Conservation (phyloP, 257 asterid genomes). For the Galeopsis tetrahit region DNA sequence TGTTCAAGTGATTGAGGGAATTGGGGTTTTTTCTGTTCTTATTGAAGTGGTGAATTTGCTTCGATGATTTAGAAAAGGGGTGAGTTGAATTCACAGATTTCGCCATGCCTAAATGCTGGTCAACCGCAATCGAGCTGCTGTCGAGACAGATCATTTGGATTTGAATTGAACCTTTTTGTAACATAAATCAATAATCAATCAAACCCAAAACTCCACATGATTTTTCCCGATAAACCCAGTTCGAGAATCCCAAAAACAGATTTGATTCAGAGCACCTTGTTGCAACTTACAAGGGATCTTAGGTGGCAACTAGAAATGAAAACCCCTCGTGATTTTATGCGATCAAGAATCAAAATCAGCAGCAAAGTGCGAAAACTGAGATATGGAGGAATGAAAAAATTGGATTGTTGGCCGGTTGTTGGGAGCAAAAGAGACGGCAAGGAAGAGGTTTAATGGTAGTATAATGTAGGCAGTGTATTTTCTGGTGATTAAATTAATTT, state of each 20-base stretch:
- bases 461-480: slow-evolving; percentile 18
- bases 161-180: slow-evolving; percentile 43
- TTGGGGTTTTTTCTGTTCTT: slow-evolving; percentile 42
- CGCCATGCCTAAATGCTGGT: slow-evolving; percentile 66
- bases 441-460: slow-evolving; percentile 37
- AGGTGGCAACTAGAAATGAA: slow-evolving; percentile 31
- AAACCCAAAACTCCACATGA: slow-evolving; percentile 27
- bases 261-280: slow-evolving; percentile 28
- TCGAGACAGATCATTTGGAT: slow-evolving; percentile 85
- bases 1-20: slow-evolving; percentile 49
- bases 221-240: slow-evolving; percentile 43
- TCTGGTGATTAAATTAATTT: slow-evolving; percentile 17
- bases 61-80: slow-evolving; percentile 53
- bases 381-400: slow-evolving; percentile 19
- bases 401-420: slow-evolving; percentile 17
- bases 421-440: slow-evolving; percentile 38
- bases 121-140: slow-evolving; percentile 61
- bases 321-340: neutral
- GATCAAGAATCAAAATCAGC: slow-evolving; percentile 28
- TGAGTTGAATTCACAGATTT: slow-evolving; percentile 62
- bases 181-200: slow-evolving; percentile 40
- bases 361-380: slow-evolving; percentile 13
- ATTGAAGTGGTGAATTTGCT: slow-evolving; percentile 61
- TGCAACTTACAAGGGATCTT: slow-evolving; percentile 33
- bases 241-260: slow-evolving; percentile 28